phyloP scores from a whole-genome alignment of 2,329 filamentous ascomycete species.

The Paecilomyces sp. region DNA sequence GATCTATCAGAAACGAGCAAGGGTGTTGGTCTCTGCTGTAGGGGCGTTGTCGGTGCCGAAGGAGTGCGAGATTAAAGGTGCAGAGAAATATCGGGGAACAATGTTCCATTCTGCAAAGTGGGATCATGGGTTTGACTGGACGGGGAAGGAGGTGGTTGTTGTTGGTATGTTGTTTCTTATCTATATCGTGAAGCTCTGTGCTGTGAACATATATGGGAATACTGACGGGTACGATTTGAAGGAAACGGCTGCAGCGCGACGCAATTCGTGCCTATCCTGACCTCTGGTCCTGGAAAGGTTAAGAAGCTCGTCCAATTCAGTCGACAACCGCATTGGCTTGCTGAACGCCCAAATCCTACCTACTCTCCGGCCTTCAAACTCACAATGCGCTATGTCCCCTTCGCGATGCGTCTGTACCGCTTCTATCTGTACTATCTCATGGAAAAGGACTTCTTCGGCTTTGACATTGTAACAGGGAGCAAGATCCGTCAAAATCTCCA shows the following conservation, averaged over 20 bases:
- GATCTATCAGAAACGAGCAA: constrained; percentile 12
- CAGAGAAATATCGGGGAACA: constrained; percentile 25
- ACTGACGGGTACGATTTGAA: background rate
- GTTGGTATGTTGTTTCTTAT: constrained; percentile 19
- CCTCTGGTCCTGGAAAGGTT: no score
- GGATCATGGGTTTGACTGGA: constrained; percentile 33
- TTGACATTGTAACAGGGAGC: constrained; percentile 32
- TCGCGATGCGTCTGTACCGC: no score
- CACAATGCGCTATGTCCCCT: no score
- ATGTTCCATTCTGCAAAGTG: constrained; percentile 37
- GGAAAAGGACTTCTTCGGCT: constrained; percentile 39
- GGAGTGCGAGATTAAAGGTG: constrained; percentile 20
- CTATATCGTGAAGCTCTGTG: background rate
- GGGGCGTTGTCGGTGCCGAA: constrained; percentile 20
- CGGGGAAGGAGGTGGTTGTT: constrained; percentile 30
- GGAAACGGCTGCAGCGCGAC: no score
- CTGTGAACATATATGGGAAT: background rate
- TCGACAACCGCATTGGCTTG: no score
- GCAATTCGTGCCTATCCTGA: no score
- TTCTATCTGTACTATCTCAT: constrained; percentile 36
- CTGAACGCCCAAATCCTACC: no score
- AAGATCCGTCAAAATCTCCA: constrained; percentile 27
- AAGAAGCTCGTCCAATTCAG: no score
- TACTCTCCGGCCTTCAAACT: no score
- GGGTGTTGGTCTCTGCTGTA: constrained; percentile 23